These are phyloP conservation scores for Hemerocallis citrina DNA, from an alignment of 106 monocot species.

Conservation along the genomic window DNA sequence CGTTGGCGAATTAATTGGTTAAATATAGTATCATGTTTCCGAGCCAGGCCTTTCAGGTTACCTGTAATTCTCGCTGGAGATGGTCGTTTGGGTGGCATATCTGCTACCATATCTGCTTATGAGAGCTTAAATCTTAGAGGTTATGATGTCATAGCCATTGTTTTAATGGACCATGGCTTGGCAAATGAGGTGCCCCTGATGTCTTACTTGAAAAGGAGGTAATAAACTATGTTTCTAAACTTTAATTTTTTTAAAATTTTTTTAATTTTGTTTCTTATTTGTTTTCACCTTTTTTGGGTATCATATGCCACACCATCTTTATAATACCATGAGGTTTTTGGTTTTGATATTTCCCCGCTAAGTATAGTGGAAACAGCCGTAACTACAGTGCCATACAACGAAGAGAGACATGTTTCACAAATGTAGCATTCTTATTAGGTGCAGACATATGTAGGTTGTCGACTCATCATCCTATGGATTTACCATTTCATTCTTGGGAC, in stretches of 20 bases:
- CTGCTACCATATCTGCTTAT: conserved; percentile 88
- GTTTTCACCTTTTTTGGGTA: neutral
- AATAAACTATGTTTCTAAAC: conserved; percentile 2
- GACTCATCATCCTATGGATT: no score
- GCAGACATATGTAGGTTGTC: no score
- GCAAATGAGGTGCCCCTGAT: conserved; percentile 61
- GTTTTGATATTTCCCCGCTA: neutral
- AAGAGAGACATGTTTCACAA: no score
- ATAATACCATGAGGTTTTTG: neutral
- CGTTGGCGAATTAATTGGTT: no score
- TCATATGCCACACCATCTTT: neutral
- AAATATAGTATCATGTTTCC: no score
- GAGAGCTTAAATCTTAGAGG: conserved; percentile 84
- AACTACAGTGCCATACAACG: neutral
- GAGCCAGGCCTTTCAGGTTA: conserved; percentile 71
- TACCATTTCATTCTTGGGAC: no score
- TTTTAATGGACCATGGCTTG: conserved; percentile 70
- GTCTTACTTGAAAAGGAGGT: conserved; percentile 81
- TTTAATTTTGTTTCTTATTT: neutral
- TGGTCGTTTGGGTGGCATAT: conserved; percentile 91
- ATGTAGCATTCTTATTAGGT: no score
- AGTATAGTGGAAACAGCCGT: neutral
- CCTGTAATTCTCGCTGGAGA: conserved; percentile 93
- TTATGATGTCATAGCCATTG: conserved; percentile 78
- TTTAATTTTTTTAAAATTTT: neutral